Base-by-base conservation (phyloP, 306 rosid species). In the Glycine tomentella region DNA sequence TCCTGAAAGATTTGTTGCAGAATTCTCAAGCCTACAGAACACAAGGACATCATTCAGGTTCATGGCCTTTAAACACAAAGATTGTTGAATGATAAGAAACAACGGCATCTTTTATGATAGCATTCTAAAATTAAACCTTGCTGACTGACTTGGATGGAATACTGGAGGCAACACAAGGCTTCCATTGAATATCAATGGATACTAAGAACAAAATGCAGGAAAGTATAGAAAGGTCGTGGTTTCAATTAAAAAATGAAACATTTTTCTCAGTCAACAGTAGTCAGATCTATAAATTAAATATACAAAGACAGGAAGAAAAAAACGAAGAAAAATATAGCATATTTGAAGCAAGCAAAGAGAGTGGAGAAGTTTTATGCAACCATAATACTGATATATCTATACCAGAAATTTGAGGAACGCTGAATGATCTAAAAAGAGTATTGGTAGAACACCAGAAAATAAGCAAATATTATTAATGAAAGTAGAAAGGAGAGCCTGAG, bases 11-110 rank as follows among this genome's bases (percentile, higher is more conserved):
- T 93, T 90, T 76, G 91, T 88, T 82, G 99, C 96, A 70, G 97
- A 93, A 85, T 91, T 80, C 89, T 94, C 98, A 17, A 95, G 87
- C 97, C 99, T 96, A 87, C 46, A 76, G 79, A 87, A 82, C 83
- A 86, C 25, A 88, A 51, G 65, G 74, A 42, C 61, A 66, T 63
- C 25, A 52, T 78, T 78, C 34, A 49, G 56, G 34, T 74, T 69
- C 67, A n/a, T 63, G 14, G 52, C 65, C 45, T 31, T 56, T 8
- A 49, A 16, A 63, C 49, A 76, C 31, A 78, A 72, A 57, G 34
- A 3, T 36, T 34, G 36, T 31, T 15, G 48, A 53, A 50, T 64
- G 45, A 75, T 14, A 45, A 44, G 77, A 73, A 70, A 17, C 74
- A 40, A 15, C 48, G 40, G 6, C 70, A 40, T 72, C 75, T 45